Percentiles rank a stretch among this genome's conserved stretches.
These are phyloP conservation scores for Chaetomiaceae sp. DNA, from an alignment of 2,329 filamentous ascomycete species.

Conservation along the genomic window DNA sequence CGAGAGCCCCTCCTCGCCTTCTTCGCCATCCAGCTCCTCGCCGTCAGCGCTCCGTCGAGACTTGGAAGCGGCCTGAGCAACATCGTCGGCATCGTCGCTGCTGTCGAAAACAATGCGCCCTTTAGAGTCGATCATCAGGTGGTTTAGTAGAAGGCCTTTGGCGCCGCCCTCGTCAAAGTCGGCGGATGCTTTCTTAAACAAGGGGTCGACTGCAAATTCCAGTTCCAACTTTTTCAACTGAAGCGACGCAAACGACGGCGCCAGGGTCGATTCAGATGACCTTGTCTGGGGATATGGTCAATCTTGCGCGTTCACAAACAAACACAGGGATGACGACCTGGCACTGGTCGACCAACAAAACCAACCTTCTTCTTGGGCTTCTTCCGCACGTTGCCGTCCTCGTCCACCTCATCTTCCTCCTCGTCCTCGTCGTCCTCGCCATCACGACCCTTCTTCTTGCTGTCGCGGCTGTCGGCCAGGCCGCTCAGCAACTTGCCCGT, in stretches of 20 bases:
- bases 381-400: slow-evolving; percentile 47
- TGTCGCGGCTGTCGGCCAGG: slow-evolving; percentile 78
- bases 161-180: slow-evolving; percentile 98
- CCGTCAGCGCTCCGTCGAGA: slow-evolving; percentile 32
- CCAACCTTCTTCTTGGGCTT: slow-evolving; percentile 70
- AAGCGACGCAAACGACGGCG: slow-evolving; percentile 78
- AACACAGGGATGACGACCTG: no score
- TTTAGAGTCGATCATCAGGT: slow-evolving; percentile 88
- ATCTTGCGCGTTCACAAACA: no score
- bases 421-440: slow-evolving; percentile 61
- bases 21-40: slow-evolving; percentile 35
- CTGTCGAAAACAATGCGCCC: slow-evolving; percentile 97
- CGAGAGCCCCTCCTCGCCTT: slow-evolving; percentile 30
- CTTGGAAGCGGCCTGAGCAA: slow-evolving; percentile 37
- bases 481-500: slow-evolving; percentile 93
- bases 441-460: slow-evolving; percentile 63
- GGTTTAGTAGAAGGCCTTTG: slow-evolving; percentile 90
- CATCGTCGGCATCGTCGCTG: slow-evolving; percentile 73
- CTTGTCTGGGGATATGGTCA: no score
- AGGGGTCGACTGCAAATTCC: slow-evolving; percentile 90
- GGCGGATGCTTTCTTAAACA: slow-evolving; percentile 99
- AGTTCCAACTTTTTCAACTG: slow-evolving; percentile 97
- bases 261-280: slow-evolving; percentile 89
- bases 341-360: no score
- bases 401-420: slow-evolving; percentile 53